These are phyloP conservation scores for Beauveria caledonica DNA, from an alignment of 2,329 filamentous ascomycete genomes.

Conservation along the genomic window DNA sequence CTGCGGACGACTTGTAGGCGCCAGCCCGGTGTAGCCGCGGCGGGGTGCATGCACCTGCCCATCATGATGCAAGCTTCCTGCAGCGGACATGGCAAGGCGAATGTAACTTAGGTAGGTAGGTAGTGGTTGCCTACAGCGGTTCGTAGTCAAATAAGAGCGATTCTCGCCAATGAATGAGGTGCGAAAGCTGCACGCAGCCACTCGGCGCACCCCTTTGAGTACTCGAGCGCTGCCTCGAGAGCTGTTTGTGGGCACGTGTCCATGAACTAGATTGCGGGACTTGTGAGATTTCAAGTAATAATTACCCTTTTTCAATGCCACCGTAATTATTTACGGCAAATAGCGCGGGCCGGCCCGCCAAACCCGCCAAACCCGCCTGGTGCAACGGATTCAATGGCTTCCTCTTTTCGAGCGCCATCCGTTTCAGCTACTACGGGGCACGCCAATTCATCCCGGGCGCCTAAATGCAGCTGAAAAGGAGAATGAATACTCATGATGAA, in stretches of 20 bases:
- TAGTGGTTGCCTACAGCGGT: too few species aligned
- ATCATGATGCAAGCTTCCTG: background rate
- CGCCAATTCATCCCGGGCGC: background rate
- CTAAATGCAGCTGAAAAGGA: background rate
- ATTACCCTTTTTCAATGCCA: background rate
- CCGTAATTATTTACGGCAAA: background rate
- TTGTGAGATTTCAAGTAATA: background rate
- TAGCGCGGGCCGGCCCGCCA: background rate
- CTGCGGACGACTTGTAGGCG: background rate
- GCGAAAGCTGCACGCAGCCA: too few species aligned
- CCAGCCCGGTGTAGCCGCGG: background rate
- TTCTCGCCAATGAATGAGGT: too few species aligned
- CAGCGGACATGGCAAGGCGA: background rate
- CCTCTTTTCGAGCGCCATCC: background rate
- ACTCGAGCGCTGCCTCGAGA: too few species aligned
- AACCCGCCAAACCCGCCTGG: background rate
- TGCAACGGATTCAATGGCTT: background rate
- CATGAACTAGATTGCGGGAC: too few species aligned
- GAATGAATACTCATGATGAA: background rate
- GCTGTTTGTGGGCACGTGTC: too few species aligned
- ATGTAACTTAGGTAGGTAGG: too few species aligned
- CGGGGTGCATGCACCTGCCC: background rate
- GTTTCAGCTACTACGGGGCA: background rate
- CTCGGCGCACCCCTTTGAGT: too few species aligned
- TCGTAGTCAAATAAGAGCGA: too few species aligned